phyloP scores from a whole-genome alignment of 148 eudicot species.

The Nyssa sinensis region DNA sequence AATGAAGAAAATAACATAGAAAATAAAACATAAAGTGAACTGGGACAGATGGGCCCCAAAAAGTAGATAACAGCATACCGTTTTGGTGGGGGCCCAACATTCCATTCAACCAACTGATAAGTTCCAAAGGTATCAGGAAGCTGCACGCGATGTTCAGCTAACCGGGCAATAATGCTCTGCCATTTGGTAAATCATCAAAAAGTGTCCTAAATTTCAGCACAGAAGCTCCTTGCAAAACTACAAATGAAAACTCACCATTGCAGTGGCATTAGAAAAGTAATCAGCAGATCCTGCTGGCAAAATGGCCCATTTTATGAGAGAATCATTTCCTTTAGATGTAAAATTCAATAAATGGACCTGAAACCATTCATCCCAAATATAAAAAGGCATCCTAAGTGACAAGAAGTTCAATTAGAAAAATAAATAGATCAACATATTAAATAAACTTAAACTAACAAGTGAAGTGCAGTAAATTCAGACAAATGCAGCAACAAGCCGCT shows the following conservation, averaged over 20 bases:
- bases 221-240: not conserved
- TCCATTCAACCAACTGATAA: conserved; percentile 62
- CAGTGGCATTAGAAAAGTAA: conserved; percentile 62
- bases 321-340: conserved; percentile 53
- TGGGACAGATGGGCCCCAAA: not conserved
- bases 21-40: not conserved
- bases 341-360: conserved; percentile 72
- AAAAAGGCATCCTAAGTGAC: not conserved
- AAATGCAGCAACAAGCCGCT: not conserved
- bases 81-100: conserved; percentile 48
- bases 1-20: not conserved
- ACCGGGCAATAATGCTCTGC: conserved; percentile 69
- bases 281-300: conserved; percentile 62
- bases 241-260: conserved; percentile 43
- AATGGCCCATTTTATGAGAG: conserved; percentile 65
- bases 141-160: conserved; percentile 56
- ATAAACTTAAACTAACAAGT: not conserved
- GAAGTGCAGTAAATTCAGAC: not conserved
- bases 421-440: no score
- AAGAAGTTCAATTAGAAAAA: not conserved
- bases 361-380: conserved; percentile 23
- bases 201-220: conserved; percentile 5
- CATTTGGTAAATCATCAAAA: conserved; percentile 17
- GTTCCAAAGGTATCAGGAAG: conserved; percentile 72
- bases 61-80: conserved; percentile 33